A percentile compares a stretch with the other conserved stretches of the same genome.
Evolutionary conservation across 2,329 filamentous ascomycete species (phyloP).

Genomic region (Periconia sp.): DNA sequence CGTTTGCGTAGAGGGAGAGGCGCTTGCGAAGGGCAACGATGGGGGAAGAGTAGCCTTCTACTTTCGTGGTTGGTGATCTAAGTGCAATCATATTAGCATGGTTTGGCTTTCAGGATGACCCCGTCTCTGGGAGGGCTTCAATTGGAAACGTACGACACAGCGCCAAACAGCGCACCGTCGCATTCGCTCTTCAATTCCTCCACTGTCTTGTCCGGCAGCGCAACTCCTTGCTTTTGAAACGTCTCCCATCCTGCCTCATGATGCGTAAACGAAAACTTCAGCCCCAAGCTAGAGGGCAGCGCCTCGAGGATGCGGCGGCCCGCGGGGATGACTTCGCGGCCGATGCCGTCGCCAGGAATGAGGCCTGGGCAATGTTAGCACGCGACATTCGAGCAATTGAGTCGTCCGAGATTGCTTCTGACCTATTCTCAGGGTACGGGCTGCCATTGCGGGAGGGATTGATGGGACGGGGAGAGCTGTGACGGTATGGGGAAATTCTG

Average conservation of each 20-base stretch:
- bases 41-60: conserved; percentile 94
- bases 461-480: background rate
- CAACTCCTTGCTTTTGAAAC: conserved; percentile 87
- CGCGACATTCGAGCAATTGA: background rate
- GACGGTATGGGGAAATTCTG: conserved; percentile 14
- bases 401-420: too few relatives aligned
- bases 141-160: conserved; percentile 68
- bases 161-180: conserved; percentile 94
- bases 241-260: conserved; percentile 92
- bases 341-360: conserved; percentile 97
- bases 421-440: conserved; percentile 40
- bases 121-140: too few relatives aligned
- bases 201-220: conserved; percentile 89
- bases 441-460: conserved; percentile 31
- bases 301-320: conserved; percentile 91
- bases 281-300: conserved; percentile 84
- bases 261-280: conserved; percentile 94
- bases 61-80: conserved; percentile 83
- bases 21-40: conserved; percentile 96
- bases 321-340: conserved; percentile 95
- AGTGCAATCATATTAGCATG: too few relatives aligned
- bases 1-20: conserved; percentile 95
- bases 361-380: conserved; percentile 66
- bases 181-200: conserved; percentile 88
- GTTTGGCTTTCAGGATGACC: too few relatives aligned